Percentiles rank a stretch among this genome's conserved stretches.
These are phyloP conservation scores for Thraustochytrium sp. DNA, from an alignment of 352 stramenopile species.

Conservation along the genomic window DNA sequence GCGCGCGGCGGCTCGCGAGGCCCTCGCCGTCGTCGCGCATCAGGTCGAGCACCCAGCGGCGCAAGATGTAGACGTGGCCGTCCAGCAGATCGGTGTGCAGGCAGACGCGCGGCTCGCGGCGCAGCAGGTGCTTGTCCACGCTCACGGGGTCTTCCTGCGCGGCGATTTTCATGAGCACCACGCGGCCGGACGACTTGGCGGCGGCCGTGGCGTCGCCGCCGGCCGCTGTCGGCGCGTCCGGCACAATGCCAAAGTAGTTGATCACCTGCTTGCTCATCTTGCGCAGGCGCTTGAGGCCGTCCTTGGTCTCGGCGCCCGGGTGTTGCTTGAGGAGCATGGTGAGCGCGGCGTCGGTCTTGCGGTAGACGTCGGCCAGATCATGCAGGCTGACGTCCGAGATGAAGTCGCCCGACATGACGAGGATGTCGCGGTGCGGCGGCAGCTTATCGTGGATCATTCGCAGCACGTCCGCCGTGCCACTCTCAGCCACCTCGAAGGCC, in stretches of 20 bases:
- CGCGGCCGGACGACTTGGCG: background rate
- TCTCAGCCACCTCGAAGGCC: background rate
- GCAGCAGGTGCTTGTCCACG: background rate
- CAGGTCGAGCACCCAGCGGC: constrained; percentile 10
- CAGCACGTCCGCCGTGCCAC: background rate
- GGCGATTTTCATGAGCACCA: constrained; percentile 29
- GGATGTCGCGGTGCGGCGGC: background rate
- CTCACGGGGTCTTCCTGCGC: constrained; percentile 9
- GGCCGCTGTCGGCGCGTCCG: background rate
- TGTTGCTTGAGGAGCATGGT: constrained; percentile 29
- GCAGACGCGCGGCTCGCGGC: background rate
- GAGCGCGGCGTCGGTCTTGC: background rate
- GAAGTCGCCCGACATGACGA: constrained; percentile 25
- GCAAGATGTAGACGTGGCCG: constrained; percentile 16
- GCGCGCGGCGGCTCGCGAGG: background rate
- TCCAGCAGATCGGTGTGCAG: constrained; percentile 13
- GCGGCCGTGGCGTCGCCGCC: background rate
- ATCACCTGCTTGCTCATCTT: constrained; percentile 40
- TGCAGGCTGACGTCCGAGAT: background rate
- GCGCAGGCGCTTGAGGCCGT: background rate
- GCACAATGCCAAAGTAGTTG: constrained; percentile 37
- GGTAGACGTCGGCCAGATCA: constrained; percentile 12
- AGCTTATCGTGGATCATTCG: constrained; percentile 8
- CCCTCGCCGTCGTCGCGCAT: background rate
- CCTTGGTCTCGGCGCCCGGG: background rate